These are phyloP conservation scores for Scleromitrula shiraiana DNA, from an alignment of 2,329 filamentous ascomycete genomes.

Conservation along the genomic window DNA sequence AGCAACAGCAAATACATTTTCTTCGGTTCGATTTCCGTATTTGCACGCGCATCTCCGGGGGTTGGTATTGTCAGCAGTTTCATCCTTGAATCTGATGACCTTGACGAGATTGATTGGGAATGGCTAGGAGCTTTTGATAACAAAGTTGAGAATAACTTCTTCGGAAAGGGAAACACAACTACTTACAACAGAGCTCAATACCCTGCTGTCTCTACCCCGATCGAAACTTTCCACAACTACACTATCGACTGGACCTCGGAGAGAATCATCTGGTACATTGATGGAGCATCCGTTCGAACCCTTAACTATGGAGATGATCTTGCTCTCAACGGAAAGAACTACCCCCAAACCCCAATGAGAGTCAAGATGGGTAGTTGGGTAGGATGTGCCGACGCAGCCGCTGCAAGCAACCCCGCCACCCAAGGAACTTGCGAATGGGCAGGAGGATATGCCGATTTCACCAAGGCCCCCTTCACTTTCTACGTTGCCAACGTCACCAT, in stretches of 20 bases:
- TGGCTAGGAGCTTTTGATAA: conserved; percentile 30
- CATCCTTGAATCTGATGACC: conserved; percentile 42
- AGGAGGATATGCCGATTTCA: conserved; percentile 45
- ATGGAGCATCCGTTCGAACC: conserved; percentile 40
- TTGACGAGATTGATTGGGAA: conserved; percentile 48
- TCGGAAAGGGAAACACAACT: conserved; percentile 46
- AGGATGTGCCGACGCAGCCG: conserved; percentile 26
- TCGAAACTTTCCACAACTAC: conserved; percentile 51
- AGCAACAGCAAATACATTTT: conserved; percentile 42
- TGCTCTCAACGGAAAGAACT: conserved; percentile 44
- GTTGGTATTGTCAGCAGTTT: conserved; percentile 42
- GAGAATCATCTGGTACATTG: conserved; percentile 51
- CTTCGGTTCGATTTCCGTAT: conserved; percentile 42
- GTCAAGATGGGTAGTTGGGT: conserved; percentile 54
- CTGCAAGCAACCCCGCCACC: conserved; percentile 37
- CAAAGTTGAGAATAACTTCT: conserved; percentile 44
- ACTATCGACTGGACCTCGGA: conserved; percentile 58
- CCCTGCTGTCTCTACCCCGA: conserved; percentile 30
- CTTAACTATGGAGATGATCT: conserved; percentile 39
- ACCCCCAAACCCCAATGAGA: conserved; percentile 63
- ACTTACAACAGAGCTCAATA: conserved; percentile 39
- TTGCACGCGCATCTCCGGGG: conserved; percentile 40
- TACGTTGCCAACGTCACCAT: conserved; percentile 42
- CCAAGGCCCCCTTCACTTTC: conserved; percentile 42
- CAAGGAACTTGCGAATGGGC: conserved; percentile 59